phyloP scores from a whole-genome alignment of 371 early-diverging fungal genomes.

The Mortierella polycephala region DNA sequence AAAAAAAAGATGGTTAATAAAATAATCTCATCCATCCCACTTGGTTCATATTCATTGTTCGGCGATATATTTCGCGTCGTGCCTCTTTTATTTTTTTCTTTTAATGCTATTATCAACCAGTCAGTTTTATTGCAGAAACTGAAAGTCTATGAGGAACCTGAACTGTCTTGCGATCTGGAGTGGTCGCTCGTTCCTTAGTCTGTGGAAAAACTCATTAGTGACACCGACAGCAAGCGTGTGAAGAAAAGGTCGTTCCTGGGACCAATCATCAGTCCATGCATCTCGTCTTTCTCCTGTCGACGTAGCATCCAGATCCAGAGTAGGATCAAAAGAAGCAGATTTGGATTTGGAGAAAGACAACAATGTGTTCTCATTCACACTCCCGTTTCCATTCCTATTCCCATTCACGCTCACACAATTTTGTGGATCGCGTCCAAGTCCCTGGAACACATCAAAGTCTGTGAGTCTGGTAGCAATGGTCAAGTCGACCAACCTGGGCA shows the following conservation, averaged over 20 bases:
- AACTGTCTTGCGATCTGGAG: conserved; percentile 34
- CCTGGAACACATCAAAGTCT: conserved; percentile 24
- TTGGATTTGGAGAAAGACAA: too few relatives aligned
- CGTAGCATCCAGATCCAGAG: neutral
- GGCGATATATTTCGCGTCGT: too few relatives aligned
- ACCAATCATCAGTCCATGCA: conserved; percentile 10
- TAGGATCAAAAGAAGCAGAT: neutral
- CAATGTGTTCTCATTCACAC: neutral
- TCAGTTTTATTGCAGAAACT: neutral
- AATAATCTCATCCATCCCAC: too few relatives aligned
- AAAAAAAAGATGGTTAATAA: too few relatives aligned
- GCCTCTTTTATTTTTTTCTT: too few relatives aligned
- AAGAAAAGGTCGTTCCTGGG: conserved; percentile 26
- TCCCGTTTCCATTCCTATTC: neutral
- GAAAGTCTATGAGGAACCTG: conserved; percentile 34
- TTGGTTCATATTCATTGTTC: too few relatives aligned
- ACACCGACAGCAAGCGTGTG: conserved; percentile 31
- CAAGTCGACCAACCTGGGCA: conserved; percentile 31
- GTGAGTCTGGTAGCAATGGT: conserved; percentile 19
- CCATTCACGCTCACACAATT: neutral
- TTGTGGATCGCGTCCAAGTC: conserved; percentile 31
- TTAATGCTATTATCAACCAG: too few relatives aligned
- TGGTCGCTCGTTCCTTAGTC: conserved; percentile 10
- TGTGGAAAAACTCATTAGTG: conserved; percentile 11
- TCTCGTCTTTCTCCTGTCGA: neutral